Percentiles rank a stretch among this genome's conserved stretches.
Evolutionary conservation across 108 stramenopile genomes (phyloP).

Genomic region (Stephanodiscus minutulus): DNA sequence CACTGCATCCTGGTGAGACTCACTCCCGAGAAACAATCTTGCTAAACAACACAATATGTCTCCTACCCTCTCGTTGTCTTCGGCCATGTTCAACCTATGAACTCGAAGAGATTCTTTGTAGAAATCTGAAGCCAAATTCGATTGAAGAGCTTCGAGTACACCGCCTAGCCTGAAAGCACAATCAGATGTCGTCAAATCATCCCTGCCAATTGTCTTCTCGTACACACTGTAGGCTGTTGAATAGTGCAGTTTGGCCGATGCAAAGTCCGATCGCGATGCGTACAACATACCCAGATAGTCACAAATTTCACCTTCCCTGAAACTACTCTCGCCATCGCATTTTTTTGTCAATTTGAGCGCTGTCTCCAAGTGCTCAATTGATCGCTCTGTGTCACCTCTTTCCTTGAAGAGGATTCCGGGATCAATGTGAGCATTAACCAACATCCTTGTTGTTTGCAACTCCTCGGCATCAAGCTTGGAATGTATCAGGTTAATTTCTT

Average conservation of each 20-base stretch:
- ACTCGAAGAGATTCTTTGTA: slow-evolving; percentile 50
- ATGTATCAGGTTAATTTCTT: slow-evolving; percentile 40
- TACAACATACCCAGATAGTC: slow-evolving; percentile 48
- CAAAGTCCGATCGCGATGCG: slow-evolving; percentile 31
- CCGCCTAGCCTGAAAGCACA: slow-evolving; percentile 38
- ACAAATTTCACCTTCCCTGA: slow-evolving; percentile 26
- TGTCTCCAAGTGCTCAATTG: slow-evolving; percentile 37
- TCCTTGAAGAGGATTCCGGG: slow-evolving; percentile 33
- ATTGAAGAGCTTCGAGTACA: slow-evolving; percentile 37
- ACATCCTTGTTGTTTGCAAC: slow-evolving; percentile 13
- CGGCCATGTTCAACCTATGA: slow-evolving; percentile 27
- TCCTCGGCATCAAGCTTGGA: slow-evolving; percentile 31
- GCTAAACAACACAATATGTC: slow-evolving; percentile 41
- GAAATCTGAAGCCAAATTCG: slow-evolving; percentile 39
- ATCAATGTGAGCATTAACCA: slow-evolving; percentile 33
- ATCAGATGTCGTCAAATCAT: slow-evolving; percentile 42
- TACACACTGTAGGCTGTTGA: slow-evolving; percentile 43
- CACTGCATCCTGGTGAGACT: slow-evolving; percentile 22
- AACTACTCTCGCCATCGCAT: slow-evolving; percentile 9
- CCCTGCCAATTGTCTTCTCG: slow-evolving; percentile 36
- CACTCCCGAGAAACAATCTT: slow-evolving; percentile 19
- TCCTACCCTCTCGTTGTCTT: slow-evolving; percentile 40
- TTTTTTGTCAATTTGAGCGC: slow-evolving; percentile 29
- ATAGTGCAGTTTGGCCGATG: slow-evolving; percentile 35
- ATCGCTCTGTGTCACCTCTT: slow-evolving; percentile 22